Percentiles rank a stretch among this genome's conserved stretches.
phyloP scores from a whole-genome alignment of 345 rosid species.

The Brassica napus region DNA sequence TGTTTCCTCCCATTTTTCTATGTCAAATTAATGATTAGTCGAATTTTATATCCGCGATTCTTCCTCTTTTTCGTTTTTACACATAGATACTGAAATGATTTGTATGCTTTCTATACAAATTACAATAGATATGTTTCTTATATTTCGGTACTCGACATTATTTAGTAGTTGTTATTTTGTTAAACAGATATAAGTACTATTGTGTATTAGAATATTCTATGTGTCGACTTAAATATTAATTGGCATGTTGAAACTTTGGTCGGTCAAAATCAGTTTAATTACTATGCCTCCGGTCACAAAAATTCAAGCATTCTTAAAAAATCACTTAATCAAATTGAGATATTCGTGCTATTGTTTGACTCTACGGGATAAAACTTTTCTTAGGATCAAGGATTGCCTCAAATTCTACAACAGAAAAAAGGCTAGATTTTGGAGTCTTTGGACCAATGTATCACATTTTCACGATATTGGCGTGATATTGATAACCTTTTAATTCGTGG shows the following conservation, averaged over 20 bases:
- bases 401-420: conserved; percentile 5
- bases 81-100: neutral
- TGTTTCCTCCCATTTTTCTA: neutral
- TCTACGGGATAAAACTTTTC: neutral
- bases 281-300: neutral
- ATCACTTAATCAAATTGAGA: neutral
- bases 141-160: neutral
- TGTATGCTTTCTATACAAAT: neutral
- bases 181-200: neutral
- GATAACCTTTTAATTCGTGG: conserved; percentile 38
- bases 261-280: neutral
- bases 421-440: conserved; percentile 18
- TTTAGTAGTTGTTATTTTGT: neutral
- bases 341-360: neutral
- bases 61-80: neutral
- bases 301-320: neutral
- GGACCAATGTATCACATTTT: conserved; percentile 18
- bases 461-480: conserved; percentile 30
- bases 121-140: neutral
- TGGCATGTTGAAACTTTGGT: neutral
- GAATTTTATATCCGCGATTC: neutral
- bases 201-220: neutral
- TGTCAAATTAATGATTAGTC: neutral
- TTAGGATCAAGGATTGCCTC: neutral
- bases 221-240: neutral